Percentiles rank a stretch among this genome's conserved stretches.
These are phyloP conservation scores for Tulasnella sp. DNA, from an alignment of 768 basidiomycete species.

Conservation along the genomic window DNA sequence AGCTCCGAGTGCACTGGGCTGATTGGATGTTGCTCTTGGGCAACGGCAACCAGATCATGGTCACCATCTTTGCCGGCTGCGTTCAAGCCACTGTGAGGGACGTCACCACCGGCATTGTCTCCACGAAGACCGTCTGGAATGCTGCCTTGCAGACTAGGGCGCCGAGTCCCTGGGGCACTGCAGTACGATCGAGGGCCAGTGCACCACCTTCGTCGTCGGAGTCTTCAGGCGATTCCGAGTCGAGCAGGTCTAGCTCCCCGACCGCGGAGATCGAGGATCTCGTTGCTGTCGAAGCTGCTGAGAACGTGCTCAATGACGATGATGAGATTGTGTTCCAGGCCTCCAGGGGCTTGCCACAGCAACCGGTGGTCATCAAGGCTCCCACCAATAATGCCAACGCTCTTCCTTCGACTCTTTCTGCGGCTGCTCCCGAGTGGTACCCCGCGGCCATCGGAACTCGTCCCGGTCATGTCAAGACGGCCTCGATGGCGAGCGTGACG, in stretches of 20 bases:
- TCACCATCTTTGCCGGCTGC: slow-evolving; percentile 17
- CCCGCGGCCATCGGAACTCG: slow-evolving; percentile 4
- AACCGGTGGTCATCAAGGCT: not conserved
- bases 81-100: slow-evolving; percentile 4
- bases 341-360: not conserved
- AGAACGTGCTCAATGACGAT: slow-evolving; percentile 27
- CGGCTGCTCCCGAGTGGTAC: slow-evolving; percentile 22
- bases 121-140: slow-evolving; percentile 25
- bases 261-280: not conserved
- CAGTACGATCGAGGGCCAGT: slow-evolving; percentile 23
- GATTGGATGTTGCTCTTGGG: slow-evolving; percentile 25
- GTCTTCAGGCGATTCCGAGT: slow-evolving; percentile 13
- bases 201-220: slow-evolving; percentile 25
- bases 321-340: slow-evolving; percentile 19
- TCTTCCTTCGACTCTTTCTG: not conserved
- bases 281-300: slow-evolving; percentile 27
- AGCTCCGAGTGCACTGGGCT: slow-evolving; percentile 21
- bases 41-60: slow-evolving; percentile 22
- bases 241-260: slow-evolving; percentile 15
- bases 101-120: slow-evolving; percentile 10
- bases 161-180: slow-evolving; percentile 25
- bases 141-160: slow-evolving; percentile 6
- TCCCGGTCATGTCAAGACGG: slow-evolving; percentile 21
- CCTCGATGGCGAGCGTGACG: slow-evolving; percentile 12
- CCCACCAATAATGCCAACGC: not conserved